Percentiles rank a stretch among this genome's conserved stretches.
phyloP scores from a whole-genome alignment of 2,329 filamentous ascomycete genomes.

The Talaromyces sp. region DNA sequence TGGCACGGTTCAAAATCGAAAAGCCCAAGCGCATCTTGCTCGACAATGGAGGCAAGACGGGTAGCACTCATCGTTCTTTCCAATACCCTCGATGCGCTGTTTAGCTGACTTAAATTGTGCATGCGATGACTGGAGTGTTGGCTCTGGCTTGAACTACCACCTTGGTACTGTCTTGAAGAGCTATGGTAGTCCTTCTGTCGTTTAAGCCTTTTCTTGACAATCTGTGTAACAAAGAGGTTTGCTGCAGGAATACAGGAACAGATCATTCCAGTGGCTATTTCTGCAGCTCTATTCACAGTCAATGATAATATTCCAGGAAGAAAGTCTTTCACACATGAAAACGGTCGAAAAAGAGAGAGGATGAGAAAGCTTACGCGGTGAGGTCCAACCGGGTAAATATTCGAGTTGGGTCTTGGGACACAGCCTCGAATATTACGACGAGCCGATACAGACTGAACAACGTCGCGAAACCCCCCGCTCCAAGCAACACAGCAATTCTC shows the following conservation, averaged over 20 bases:
- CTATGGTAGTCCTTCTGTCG: not conserved
- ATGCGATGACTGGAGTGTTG: not conserved
- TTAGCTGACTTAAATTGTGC: not conserved
- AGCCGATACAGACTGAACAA: constrained; percentile 4
- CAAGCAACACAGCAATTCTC: not conserved
- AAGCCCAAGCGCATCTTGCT: constrained; percentile 1
- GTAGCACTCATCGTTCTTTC: not conserved
- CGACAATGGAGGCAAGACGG: not conserved
- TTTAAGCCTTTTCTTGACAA: not conserved
- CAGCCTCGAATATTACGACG: not conserved
- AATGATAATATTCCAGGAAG: constrained; percentile 28
- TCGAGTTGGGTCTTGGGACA: not conserved
- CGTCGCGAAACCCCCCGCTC: constrained; percentile 4
- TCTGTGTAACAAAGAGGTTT: constrained; percentile 7
- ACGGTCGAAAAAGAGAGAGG: not conserved
- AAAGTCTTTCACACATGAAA: not conserved
- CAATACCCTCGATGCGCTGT: not conserved
- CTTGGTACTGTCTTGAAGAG: not conserved
- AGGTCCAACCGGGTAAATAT: not conserved
- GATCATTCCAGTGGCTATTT: constrained; percentile 7
- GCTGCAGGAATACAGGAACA: constrained; percentile 3
- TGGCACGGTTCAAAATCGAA: constrained; percentile 3
- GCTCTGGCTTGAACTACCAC: not conserved
- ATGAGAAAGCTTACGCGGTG: not conserved
- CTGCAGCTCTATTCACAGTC: constrained; percentile 1